These are phyloP conservation scores for Acanthochlamys bracteata DNA, from an alignment of 106 monocot species.

Conservation along the genomic window DNA sequence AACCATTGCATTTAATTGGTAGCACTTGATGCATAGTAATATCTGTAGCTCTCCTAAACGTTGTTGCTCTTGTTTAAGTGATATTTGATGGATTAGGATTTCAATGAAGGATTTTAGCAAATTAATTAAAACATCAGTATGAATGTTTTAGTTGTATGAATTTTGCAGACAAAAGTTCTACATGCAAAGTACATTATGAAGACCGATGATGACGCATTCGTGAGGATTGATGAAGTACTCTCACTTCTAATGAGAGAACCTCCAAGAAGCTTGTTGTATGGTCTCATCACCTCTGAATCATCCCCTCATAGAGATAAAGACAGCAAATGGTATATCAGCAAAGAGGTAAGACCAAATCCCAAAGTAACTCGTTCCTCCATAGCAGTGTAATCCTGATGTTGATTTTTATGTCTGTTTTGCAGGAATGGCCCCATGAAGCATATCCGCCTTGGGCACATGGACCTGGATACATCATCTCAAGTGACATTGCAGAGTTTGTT, in stretches of 20 bases:
- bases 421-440: constrained; percentile 78
- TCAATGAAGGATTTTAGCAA: too few species aligned
- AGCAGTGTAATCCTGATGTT: too few species aligned
- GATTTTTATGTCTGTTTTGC: constrained; percentile 1
- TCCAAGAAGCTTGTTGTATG: constrained; percentile 55
- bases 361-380: background rate
- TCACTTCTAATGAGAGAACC: constrained; percentile 34
- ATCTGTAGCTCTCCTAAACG: too few species aligned
- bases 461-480: constrained; percentile 85
- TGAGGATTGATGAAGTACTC: constrained; percentile 80
- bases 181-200: constrained; percentile 92
- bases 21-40: too few species aligned
- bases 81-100: too few species aligned
- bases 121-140: too few species aligned
- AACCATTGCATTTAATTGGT: too few species aligned
- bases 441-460: constrained; percentile 99
- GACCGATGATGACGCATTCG: constrained; percentile 95
- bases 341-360: constrained; percentile 28
- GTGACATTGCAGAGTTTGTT: constrained; percentile 88
- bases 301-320: constrained; percentile 69
- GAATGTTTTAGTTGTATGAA: too few species aligned
- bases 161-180: constrained; percentile 59
- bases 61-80: too few species aligned
- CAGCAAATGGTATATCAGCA: constrained; percentile 87
- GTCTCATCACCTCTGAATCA: constrained; percentile 77